Conservation (phyloP, 83 land plant genomes). For the Diphasiastrum complanatum region DNA sequence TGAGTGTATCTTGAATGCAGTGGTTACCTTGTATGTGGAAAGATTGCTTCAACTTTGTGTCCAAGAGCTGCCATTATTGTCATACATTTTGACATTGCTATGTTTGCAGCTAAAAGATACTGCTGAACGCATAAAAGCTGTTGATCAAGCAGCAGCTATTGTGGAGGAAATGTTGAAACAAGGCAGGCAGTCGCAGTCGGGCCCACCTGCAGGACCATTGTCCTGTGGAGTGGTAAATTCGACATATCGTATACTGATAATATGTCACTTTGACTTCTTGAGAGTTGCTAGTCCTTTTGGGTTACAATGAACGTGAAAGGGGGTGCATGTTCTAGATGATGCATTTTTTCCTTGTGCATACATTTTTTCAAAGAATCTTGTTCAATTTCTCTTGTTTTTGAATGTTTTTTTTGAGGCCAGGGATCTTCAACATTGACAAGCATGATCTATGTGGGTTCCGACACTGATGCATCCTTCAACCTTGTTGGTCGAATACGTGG, state of each 20-base stretch:
- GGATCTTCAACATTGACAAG: neutral
- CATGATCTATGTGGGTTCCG: neutral
- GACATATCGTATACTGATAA: too few relatives aligned
- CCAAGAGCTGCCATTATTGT: too few relatives aligned
- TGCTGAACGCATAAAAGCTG: neutral
- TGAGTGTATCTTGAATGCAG: neutral
- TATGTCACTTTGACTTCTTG: too few relatives aligned
- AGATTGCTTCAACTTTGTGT: too few relatives aligned
- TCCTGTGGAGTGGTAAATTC: neutral
- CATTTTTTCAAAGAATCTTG: neutral
- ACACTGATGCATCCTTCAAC: neutral
- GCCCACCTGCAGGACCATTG: too few relatives aligned
- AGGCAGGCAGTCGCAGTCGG: neutral
- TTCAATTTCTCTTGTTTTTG: neutral
- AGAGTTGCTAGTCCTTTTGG: too few relatives aligned
- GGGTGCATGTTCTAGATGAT: too few relatives aligned
- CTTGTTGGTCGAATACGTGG: neutral
- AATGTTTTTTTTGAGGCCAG: neutral
- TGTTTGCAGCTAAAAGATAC: neutral
- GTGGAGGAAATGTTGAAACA: constrained; percentile 1
- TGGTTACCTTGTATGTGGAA: neutral
- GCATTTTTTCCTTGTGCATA: too few relatives aligned
- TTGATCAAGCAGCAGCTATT: constrained; percentile 1
- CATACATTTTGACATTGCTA: too few relatives aligned
- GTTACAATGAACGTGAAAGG: too few relatives aligned